These are phyloP conservation scores for Tylopilus orsonianus DNA, from an alignment of 1,284 basidiomycete genomes.

Conservation along the genomic window DNA sequence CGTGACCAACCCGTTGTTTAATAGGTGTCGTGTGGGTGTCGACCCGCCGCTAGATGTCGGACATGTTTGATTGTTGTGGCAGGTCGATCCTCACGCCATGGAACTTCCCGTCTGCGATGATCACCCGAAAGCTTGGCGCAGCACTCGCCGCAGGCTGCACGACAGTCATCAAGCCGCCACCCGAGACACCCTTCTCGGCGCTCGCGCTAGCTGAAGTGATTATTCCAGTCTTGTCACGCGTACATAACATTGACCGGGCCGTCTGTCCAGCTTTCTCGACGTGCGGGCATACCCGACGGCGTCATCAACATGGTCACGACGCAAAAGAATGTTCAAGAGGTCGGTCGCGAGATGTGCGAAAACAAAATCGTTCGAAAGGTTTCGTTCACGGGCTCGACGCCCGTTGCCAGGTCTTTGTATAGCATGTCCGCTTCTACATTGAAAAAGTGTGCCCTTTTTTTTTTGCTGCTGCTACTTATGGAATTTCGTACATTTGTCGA, in stretches of 20 bases:
- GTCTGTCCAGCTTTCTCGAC: slow-evolving; percentile 63
- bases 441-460: slow-evolving; percentile 69
- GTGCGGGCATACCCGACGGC: slow-evolving; percentile 92
- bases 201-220: slow-evolving; percentile 82
- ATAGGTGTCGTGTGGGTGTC: slow-evolving; percentile 58
- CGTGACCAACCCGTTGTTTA: slow-evolving; percentile 2
- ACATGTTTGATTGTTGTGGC: slow-evolving; percentile 9
- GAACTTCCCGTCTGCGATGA: slow-evolving; percentile 97
- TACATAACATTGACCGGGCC: not conserved
- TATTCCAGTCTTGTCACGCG: not conserved
- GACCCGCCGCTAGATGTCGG: not conserved
- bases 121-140: slow-evolving; percentile 85
- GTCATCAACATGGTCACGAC: slow-evolving; percentile 95
- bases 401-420: slow-evolving; percentile 89
- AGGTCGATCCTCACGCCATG: slow-evolving; percentile 81
- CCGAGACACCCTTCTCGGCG: slow-evolving; percentile 94
- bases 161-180: slow-evolving; percentile 91
- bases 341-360: slow-evolving; percentile 83
- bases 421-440: slow-evolving; percentile 81
- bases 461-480: not conserved
- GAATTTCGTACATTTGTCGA: slow-evolving; percentile 4
- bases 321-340: slow-evolving; percentile 74
- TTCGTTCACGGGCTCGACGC: slow-evolving; percentile 92
- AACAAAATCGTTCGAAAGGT: slow-evolving; percentile 81
- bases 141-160: slow-evolving; percentile 96